A percentile compares a stretch with the other conserved stretches of the same genome.
phyloP scores from a whole-genome alignment of 163 green algal species.

The Chloroidium sp. region DNA sequence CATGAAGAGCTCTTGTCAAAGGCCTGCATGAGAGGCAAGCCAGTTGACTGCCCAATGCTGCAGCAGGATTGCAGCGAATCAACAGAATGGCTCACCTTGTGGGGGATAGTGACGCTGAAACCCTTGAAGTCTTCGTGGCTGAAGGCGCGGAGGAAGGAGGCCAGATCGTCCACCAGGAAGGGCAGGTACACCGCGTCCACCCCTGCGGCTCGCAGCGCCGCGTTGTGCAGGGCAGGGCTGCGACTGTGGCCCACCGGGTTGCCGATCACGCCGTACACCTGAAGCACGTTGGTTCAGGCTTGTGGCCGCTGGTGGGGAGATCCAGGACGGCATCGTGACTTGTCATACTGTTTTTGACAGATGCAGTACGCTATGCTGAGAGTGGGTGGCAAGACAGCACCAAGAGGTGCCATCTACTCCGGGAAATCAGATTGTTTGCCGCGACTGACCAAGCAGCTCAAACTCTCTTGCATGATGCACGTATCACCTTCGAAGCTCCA shows the following conservation, averaged over 20 bases:
- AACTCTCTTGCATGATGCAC: no score
- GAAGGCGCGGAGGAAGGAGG: conserved; percentile 66
- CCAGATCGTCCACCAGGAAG: conserved; percentile 84
- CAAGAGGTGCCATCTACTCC: no score
- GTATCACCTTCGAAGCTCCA: no score
- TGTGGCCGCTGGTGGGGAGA: no score
- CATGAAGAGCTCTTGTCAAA: no score
- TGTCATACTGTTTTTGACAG: background rate
- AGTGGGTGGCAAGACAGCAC: no score
- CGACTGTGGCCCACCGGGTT: conserved; percentile 88
- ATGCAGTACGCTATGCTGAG: background rate
- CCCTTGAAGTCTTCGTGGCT: conserved; percentile 36
- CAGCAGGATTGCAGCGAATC: no score
- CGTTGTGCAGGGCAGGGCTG: conserved; percentile 91
- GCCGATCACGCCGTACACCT: conserved; percentile 78
- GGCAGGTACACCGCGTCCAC: conserved; percentile 90
- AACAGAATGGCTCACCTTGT: conserved; percentile 64
- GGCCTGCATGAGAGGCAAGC: no score
- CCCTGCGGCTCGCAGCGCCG: conserved; percentile 50
- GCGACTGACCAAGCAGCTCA: no score
- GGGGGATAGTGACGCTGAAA: conserved; percentile 91
- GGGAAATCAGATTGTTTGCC: no score
- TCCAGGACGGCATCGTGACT: no score
- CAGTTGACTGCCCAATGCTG: no score
- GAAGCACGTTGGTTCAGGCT: background rate